These are phyloP conservation scores for Gossypium mustelinum DNA, from an alignment of 345 rosid species.

Conservation along the genomic window DNA sequence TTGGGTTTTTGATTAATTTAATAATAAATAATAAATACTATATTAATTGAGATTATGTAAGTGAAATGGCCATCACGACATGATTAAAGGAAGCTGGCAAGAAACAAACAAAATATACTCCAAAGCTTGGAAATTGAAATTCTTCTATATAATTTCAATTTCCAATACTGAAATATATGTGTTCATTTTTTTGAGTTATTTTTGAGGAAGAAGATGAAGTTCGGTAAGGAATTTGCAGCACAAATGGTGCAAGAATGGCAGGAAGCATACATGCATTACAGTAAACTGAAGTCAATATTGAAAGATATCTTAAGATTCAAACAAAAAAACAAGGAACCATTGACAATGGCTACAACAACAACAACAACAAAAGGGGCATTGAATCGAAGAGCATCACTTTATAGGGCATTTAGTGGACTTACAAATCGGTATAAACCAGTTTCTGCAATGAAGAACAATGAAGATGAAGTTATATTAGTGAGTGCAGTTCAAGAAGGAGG, in stretches of 20 bases:
- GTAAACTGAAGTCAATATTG: conserved; percentile 43
- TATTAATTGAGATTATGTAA: background rate
- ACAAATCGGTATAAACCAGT: conserved; percentile 26
- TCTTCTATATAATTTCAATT: background rate
- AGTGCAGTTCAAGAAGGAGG: conserved; percentile 27
- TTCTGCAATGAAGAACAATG: conserved; percentile 32
- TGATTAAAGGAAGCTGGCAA: background rate
- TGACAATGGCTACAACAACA: conserved; percentile 15
- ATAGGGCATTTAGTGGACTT: conserved; percentile 80
- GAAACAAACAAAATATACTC: background rate
- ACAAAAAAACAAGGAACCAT: conserved; percentile 18
- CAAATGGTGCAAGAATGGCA: conserved; percentile 89
- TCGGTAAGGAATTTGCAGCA: conserved; percentile 64
- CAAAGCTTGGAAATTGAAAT: background rate
- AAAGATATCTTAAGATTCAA: conserved; percentile 38
- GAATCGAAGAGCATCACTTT: conserved; percentile 38
- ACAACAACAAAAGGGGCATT: conserved; percentile 21
- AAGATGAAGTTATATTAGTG: conserved; percentile 56
- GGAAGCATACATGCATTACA: conserved; percentile 83
- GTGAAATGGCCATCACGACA: conserved; percentile 10
- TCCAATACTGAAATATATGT: background rate
- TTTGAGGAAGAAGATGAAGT: conserved; percentile 47
- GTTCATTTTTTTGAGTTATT: background rate
- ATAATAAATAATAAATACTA: background rate
- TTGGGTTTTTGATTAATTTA: background rate